These are phyloP conservation scores for Boletus patriciae DNA, from an alignment of 768 basidiomycete species.

Conservation along the genomic window DNA sequence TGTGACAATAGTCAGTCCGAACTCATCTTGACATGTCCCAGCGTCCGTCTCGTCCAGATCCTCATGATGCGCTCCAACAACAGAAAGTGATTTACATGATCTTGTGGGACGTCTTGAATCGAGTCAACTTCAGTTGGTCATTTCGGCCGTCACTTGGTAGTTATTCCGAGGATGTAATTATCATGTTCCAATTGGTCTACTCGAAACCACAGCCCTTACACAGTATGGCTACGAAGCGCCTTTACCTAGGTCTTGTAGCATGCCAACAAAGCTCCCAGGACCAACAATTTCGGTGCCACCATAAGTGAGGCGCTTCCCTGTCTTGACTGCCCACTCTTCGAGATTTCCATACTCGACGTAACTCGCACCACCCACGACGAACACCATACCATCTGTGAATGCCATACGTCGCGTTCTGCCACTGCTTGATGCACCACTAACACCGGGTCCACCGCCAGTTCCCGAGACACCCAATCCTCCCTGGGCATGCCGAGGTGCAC, in stretches of 20 bases:
- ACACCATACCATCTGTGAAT: constrained; percentile 87
- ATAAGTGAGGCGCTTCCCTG: constrained; percentile 86
- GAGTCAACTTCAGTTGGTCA: background rate
- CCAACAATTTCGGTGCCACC: constrained; percentile 95
- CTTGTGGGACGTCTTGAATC: background rate
- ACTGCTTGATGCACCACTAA: constrained; percentile 32
- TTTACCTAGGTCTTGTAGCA: constrained; percentile 66
- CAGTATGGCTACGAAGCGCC: constrained; percentile 24
- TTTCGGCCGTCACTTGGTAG: constrained; percentile 16
- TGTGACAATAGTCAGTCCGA: constrained; percentile 2
- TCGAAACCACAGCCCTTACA: constrained; percentile 42
- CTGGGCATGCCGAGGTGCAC: constrained; percentile 60
- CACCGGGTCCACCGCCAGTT: constrained; percentile 43
- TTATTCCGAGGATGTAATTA: background rate
- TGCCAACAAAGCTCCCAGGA: constrained; percentile 78
- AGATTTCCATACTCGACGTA: constrained; percentile 98
- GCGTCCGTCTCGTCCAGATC: constrained; percentile 80
- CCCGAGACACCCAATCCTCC: constrained; percentile 53
- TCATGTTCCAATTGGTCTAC: background rate
- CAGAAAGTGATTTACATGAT: constrained; percentile 45
- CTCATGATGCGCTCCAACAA: constrained; percentile 63
- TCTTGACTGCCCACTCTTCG: constrained; percentile 85
- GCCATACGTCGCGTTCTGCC: constrained; percentile 62
- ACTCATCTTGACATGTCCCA: constrained; percentile 31
- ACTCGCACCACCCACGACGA: constrained; percentile 94